phyloP scores from a whole-genome alignment of 371 early-diverging fungal genomes.

The Smittium mucronatum region DNA sequence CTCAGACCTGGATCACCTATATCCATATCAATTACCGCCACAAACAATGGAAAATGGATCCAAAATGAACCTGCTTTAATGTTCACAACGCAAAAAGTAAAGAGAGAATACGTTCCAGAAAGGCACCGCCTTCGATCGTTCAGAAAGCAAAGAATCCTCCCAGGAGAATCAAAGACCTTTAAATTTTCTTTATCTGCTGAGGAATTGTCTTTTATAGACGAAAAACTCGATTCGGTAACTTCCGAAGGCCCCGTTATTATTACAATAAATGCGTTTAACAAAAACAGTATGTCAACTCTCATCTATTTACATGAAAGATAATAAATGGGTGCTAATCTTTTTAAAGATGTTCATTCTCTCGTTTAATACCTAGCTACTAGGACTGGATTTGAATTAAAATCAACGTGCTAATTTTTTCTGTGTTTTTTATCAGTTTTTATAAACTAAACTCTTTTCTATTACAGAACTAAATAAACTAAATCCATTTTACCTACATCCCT shows the following conservation, averaged over 20 bases:
- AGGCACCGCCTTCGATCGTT: slow-evolving; percentile 22
- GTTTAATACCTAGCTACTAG: too few relatives aligned
- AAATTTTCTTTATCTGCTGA: slow-evolving; percentile 21
- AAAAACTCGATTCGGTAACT: slow-evolving; percentile 24
- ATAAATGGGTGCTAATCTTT: too few relatives aligned
- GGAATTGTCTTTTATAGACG: slow-evolving; percentile 32
- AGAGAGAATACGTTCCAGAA: slow-evolving; percentile 35
- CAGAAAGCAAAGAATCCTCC: slow-evolving; percentile 15
- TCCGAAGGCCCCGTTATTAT: slow-evolving; percentile 33
- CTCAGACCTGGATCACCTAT: slow-evolving; percentile 15
- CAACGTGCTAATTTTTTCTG: too few relatives aligned
- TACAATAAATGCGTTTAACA: slow-evolving; percentile 32
- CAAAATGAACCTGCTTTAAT: slow-evolving; percentile 46
- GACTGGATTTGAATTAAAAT: too few relatives aligned
- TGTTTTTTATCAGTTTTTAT: too few relatives aligned
- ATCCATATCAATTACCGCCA: slow-evolving; percentile 32
- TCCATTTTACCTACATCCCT: too few relatives aligned
- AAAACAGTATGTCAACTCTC: neutral
- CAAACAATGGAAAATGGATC: slow-evolving; percentile 36
- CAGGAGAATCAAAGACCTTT: slow-evolving; percentile 19
- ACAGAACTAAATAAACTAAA: too few relatives aligned
- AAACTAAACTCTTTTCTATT: too few relatives aligned
- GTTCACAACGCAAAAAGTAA: slow-evolving; percentile 41
- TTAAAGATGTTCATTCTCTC: too few relatives aligned
- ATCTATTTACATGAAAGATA: too few relatives aligned